Conservation (phyloP, 345 rosid genomes). For the Eucalyptus curtisii region DNA sequence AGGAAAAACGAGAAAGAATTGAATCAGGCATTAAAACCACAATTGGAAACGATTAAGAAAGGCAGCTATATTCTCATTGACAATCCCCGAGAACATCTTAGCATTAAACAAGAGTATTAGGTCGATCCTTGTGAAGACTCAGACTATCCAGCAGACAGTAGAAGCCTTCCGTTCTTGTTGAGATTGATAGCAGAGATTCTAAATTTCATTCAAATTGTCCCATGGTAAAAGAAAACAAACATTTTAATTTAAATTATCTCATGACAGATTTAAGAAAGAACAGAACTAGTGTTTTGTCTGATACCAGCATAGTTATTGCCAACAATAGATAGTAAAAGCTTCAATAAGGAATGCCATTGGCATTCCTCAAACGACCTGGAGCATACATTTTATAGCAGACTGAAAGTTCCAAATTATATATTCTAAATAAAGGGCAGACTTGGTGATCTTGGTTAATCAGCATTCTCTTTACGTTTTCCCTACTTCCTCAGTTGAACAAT, state of each 20-base stretch:
- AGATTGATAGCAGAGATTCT: not conserved
- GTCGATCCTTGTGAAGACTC: not conserved
- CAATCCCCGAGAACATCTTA: not conserved
- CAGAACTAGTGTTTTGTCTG: not conserved
- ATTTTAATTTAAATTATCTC: not conserved
- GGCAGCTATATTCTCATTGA: not conserved
- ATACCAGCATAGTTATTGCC: not conserved
- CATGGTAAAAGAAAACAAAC: not conserved
- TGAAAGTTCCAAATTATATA: not conserved
- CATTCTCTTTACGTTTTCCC: not conserved
- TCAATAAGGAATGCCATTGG: not conserved
- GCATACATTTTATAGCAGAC: not conserved
- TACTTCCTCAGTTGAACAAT: not conserved
- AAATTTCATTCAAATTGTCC: not conserved
- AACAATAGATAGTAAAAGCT: not conserved
- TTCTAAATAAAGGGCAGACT: not conserved
- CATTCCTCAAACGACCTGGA: not conserved
- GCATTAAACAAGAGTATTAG: not conserved
- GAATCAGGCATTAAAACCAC: not conserved
- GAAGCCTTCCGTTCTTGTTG: not conserved
- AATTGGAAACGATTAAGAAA: not conserved
- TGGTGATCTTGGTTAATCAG: not conserved
- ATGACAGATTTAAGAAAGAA: not conserved
- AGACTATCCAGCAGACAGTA: not conserved
- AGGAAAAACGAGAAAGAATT: not conserved